Evolutionary conservation across 2,329 filamentous ascomycete genomes (phyloP).

Genomic region (Alternaria conjuncta): DNA sequence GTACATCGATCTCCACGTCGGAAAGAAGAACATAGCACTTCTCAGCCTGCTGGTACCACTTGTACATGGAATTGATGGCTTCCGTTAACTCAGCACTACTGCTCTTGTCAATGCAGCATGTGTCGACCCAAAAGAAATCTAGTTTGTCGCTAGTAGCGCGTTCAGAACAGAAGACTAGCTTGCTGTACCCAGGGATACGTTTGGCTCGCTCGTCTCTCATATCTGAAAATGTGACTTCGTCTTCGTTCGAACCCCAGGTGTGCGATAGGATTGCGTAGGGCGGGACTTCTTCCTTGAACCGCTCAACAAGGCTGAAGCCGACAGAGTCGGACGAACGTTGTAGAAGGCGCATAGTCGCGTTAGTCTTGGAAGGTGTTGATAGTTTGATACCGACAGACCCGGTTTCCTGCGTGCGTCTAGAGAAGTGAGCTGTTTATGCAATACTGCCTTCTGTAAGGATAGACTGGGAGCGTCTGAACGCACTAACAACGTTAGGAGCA

Average conservation of each 20-base stretch:
- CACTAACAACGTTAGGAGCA: too few relatives aligned
- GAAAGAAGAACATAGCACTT: not conserved
- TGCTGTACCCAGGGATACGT: not conserved
- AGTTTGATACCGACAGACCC: too few relatives aligned
- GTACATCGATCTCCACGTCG: not conserved
- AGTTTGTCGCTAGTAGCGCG: rapidly evolving
- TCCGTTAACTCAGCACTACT: not conserved
- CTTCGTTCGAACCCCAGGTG: not conserved
- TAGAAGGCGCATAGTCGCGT: too few relatives aligned
- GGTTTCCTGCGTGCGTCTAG: too few relatives aligned
- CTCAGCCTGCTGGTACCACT: not conserved
- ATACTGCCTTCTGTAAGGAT: too few relatives aligned
- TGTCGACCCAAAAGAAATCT: not conserved
- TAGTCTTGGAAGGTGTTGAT: too few relatives aligned
- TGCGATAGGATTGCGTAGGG: not conserved
- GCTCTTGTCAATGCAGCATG: not conserved
- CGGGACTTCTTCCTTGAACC: not conserved
- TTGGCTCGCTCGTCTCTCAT: not conserved
- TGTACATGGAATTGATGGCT: not conserved
- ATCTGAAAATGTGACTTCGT: not conserved
- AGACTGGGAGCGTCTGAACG: too few relatives aligned
- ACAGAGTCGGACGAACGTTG: too few relatives aligned
- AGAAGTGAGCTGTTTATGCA: too few relatives aligned
- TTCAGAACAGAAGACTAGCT: not conserved
- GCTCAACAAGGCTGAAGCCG: not conserved